phyloP scores from a whole-genome alignment of 495 filamentous ascomycete genomes.

The Aspergillus heteromorphus region DNA sequence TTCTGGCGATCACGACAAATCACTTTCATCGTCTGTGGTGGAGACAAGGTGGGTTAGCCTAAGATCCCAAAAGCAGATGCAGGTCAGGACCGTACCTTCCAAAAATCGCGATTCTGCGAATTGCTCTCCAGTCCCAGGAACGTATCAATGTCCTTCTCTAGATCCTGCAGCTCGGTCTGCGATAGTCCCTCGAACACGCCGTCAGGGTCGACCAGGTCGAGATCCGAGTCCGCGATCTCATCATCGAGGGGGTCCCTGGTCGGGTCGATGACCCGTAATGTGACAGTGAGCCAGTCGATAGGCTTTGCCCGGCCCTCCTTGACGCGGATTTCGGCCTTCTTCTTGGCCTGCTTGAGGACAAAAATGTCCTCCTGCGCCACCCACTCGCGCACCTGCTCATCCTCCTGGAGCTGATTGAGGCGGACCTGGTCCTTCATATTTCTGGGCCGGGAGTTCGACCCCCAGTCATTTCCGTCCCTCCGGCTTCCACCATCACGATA shows the following conservation, averaged over 20 bases:
- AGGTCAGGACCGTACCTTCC: conserved; percentile 52
- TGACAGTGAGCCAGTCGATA: conserved; percentile 94
- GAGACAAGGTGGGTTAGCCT: conserved; percentile 18
- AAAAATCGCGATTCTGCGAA: conserved; percentile 74
- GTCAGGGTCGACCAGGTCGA: conserved; percentile 78
- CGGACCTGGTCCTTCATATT: conserved; percentile 48
- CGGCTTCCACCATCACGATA: conserved; percentile 22
- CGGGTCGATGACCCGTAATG: conserved; percentile 78
- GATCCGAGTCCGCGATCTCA: conserved; percentile 68
- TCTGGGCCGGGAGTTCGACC: conserved; percentile 24
- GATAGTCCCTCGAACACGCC: conserved; percentile 72
- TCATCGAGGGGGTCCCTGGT: conserved; percentile 75
- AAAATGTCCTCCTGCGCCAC: conserved; percentile 94
- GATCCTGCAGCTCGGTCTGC: conserved; percentile 63
- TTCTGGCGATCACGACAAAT: conserved; percentile 76
- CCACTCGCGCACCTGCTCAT: conserved; percentile 76
- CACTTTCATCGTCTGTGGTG: conserved; percentile 64
- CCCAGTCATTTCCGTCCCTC: conserved; percentile 18
- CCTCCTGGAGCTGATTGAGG: conserved; percentile 59
- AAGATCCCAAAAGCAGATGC: not conserved
- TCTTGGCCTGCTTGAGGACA: conserved; percentile 94
- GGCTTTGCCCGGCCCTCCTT: conserved; percentile 87
- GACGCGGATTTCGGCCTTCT: conserved; percentile 95
- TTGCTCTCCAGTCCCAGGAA: conserved; percentile 79
- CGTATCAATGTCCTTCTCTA: conserved; percentile 81